These are phyloP conservation scores for Lipomyces orientalis DNA, from an alignment of 805 yeast species.

Conservation along the genomic window DNA sequence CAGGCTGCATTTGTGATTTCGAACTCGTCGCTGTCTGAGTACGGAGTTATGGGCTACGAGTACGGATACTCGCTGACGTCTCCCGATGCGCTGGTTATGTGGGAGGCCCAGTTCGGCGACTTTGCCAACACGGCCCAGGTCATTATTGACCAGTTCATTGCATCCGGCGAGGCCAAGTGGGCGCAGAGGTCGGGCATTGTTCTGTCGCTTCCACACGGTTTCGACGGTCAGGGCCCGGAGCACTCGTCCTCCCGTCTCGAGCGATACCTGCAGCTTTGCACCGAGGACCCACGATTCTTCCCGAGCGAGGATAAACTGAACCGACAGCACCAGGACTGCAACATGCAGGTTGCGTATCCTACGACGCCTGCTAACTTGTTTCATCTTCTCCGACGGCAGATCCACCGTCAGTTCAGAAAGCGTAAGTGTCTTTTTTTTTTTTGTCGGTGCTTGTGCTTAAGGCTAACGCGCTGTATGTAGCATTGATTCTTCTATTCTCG, in stretches of 20 bases:
- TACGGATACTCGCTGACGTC: slow-evolving; percentile 98
- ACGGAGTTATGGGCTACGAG: slow-evolving; percentile 99
- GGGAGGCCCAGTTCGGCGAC: slow-evolving; percentile 99
- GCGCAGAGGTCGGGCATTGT: slow-evolving; percentile 97
- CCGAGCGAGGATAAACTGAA: slow-evolving; percentile 87
- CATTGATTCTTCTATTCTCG: slow-evolving; percentile 85
- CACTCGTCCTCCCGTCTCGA: slow-evolving; percentile 98
- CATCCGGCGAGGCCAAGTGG: slow-evolving; percentile 98
- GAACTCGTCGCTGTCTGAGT: slow-evolving; percentile 96
- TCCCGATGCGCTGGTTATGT: slow-evolving; percentile 94
- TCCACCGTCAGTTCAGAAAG: slow-evolving; percentile 96
- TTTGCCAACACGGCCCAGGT: slow-evolving; percentile 99
- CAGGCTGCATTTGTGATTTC: slow-evolving; percentile 88
- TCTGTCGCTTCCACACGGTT: slow-evolving; percentile 96
- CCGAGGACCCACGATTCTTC: slow-evolving; percentile 94
- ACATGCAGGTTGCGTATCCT: slow-evolving; percentile 97
- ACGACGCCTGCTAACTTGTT: slow-evolving; percentile 96
- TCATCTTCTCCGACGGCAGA: slow-evolving; percentile 97
- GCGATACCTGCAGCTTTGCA: slow-evolving; percentile 92
- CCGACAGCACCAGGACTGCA: slow-evolving; percentile 98
- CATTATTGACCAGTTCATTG: slow-evolving; percentile 92
- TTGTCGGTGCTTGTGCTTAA: not conserved
- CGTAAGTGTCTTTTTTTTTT: slow-evolving; percentile 35
- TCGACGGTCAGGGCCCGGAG: slow-evolving; percentile 99
- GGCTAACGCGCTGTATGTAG: slow-evolving; percentile 50